Evolutionary conservation across 2,329 filamentous ascomycete species (phyloP).

Genomic region (Emergomyces pasteurianus): DNA sequence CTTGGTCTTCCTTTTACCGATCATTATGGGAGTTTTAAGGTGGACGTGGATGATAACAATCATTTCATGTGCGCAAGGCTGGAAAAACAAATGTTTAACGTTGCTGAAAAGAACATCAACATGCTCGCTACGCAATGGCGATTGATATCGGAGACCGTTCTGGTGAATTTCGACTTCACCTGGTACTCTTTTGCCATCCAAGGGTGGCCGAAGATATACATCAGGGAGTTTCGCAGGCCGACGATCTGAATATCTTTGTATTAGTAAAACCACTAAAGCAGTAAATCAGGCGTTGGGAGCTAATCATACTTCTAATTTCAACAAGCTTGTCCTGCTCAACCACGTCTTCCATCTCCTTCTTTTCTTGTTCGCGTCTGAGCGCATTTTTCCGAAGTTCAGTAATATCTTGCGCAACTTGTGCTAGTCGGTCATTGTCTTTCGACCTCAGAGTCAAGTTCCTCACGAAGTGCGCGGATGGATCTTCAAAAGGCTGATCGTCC

Average conservation of each 20-base stretch:
- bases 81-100: constrained; percentile 97
- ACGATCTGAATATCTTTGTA: constrained; percentile 48
- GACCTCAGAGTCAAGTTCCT: constrained; percentile 92
- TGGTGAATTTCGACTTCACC: constrained; percentile 96
- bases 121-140: constrained; percentile 65
- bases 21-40: constrained; percentile 93
- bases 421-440: constrained; percentile 74
- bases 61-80: constrained; percentile 88
- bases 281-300: constrained; percentile 16
- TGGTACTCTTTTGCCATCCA: constrained; percentile 93
- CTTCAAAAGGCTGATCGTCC: constrained; percentile 96
- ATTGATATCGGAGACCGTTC: constrained; percentile 93
- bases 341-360: constrained; percentile 99
- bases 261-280: not conserved
- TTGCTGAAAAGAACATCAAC: constrained; percentile 97
- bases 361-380: constrained; percentile 87
- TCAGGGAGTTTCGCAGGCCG: constrained; percentile 84
- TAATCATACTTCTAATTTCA: constrained; percentile 69
- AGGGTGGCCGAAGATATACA: constrained; percentile 85
- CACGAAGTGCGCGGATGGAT: constrained; percentile 89
- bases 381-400: constrained; percentile 92
- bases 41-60: constrained; percentile 98
- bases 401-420: constrained; percentile 84
- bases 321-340: constrained; percentile 97
- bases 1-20: constrained; percentile 98